Evolutionary conservation across 148 eudicot species (phyloP).

Genomic region (Rhododendron williamsianum): DNA sequence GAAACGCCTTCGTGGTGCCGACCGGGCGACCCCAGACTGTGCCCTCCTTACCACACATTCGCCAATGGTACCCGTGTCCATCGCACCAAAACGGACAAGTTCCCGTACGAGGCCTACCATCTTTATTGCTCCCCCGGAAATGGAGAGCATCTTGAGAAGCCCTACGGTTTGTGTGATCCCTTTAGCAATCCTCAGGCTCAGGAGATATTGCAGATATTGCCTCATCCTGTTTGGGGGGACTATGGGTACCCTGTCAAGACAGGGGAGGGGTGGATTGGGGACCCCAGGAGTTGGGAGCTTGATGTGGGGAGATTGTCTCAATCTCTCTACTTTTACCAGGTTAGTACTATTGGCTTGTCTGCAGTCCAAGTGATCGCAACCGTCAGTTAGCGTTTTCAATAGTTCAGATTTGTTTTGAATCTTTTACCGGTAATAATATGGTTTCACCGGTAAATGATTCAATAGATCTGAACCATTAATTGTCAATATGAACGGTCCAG

Average conservation of each 20-base stretch:
- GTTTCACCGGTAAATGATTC: no score
- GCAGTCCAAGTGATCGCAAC: no score
- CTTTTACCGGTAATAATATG: no score
- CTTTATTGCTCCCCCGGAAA: slow-evolving; percentile 53
- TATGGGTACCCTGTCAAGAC: slow-evolving; percentile 52
- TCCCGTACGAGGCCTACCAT: slow-evolving; percentile 50
- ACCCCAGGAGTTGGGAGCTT: slow-evolving; percentile 59
- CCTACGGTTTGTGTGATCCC: slow-evolving; percentile 24
- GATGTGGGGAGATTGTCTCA: slow-evolving; percentile 59
- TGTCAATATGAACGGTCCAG: no score
- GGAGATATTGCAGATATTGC: slow-evolving; percentile 56
- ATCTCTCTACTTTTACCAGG: slow-evolving; percentile 56
- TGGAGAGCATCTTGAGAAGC: slow-evolving; percentile 29
- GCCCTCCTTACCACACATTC: slow-evolving; percentile 45
- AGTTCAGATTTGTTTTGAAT: no score
- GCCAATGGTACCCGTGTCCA: slow-evolving; percentile 24
- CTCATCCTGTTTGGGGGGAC: slow-evolving; percentile 64
- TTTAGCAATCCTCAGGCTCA: slow-evolving; percentile 56
- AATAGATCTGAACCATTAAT: no score
- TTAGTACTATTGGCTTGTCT: background rate
- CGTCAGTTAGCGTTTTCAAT: no score
- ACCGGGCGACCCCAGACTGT: slow-evolving; percentile 19
- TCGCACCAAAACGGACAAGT: slow-evolving; percentile 31
- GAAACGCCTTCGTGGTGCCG: slow-evolving; percentile 38
- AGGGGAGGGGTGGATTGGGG: slow-evolving; percentile 64